A percentile compares a stretch with the other conserved stretches of the same genome.
phyloP scores from a whole-genome alignment of 257 asterid species.

The Salvia hispanica region DNA sequence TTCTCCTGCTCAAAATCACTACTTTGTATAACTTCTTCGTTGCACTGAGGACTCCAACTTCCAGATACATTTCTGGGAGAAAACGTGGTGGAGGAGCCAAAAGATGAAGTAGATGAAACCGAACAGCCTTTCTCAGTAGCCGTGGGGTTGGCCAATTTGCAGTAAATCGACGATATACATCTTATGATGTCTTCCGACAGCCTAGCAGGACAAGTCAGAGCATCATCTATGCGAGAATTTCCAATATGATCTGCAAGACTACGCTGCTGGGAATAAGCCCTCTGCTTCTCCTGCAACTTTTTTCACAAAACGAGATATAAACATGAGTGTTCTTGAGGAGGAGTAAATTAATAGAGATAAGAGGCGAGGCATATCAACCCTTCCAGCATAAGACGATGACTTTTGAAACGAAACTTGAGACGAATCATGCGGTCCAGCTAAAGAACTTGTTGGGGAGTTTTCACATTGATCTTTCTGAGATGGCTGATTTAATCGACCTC shows the following conservation, averaged over 20 bases:
- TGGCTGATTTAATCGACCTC: constrained; percentile 28
- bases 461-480: constrained; percentile 35
- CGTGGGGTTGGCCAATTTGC: constrained; percentile 64
- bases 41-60: constrained; percentile 78
- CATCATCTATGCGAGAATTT: constrained; percentile 49
- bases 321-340: not conserved
- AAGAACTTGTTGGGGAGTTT: constrained; percentile 48
- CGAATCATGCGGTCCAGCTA: constrained; percentile 45
- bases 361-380: constrained; percentile 41
- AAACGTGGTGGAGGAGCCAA: constrained; percentile 74
- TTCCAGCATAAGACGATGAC: constrained; percentile 45
- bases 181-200: constrained; percentile 72
- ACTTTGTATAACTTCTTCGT: constrained; percentile 45
- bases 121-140: constrained; percentile 48
- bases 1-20: constrained; percentile 52
- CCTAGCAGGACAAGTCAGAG: constrained; percentile 55
- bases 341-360: not conserved
- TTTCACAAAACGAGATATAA: not conserved
- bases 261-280: constrained; percentile 49
- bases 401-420: constrained; percentile 39
- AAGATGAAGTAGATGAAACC: constrained; percentile 72
- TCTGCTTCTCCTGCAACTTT: constrained; percentile 56
- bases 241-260: constrained; percentile 86
- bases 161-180: constrained; percentile 81
- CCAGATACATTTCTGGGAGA: constrained; percentile 81